Conservation (phyloP, 345 rosid genomes). For the Citrus inodora region DNA sequence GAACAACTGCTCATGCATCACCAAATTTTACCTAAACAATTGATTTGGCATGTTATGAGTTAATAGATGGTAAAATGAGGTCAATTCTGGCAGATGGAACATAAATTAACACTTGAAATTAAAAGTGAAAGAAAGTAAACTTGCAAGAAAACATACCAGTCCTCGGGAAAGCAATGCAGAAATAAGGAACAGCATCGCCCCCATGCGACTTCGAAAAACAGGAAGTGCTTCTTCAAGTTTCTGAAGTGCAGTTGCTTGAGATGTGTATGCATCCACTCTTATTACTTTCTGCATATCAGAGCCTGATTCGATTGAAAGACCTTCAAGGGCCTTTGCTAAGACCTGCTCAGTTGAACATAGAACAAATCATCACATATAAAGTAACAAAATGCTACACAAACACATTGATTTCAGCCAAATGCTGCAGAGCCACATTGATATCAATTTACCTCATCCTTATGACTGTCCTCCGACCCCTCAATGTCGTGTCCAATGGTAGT, state of each 20-base stretch:
- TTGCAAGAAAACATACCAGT: constrained; percentile 62
- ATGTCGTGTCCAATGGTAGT: constrained; percentile 21
- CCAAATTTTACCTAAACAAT: neutral
- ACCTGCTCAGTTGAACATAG: constrained; percentile 33
- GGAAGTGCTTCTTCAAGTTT: constrained; percentile 62
- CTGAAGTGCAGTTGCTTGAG: constrained; percentile 47
- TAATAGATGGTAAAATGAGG: neutral
- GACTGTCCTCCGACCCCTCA: constrained; percentile 32
- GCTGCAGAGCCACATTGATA: constrained; percentile 6
- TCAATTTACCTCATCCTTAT: constrained; percentile 55
- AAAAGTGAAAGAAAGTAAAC: neutral
- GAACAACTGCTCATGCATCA: neutral
- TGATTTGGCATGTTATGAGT: neutral
- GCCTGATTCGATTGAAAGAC: constrained; percentile 72
- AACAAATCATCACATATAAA: constrained; percentile 9
- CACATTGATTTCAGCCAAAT: constrained; percentile 1
- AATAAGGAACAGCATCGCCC: constrained; percentile 87
- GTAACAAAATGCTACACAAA: constrained; percentile 8
- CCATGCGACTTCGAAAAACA: constrained; percentile 88
- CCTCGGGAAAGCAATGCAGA: constrained; percentile 95
- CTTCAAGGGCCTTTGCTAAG: constrained; percentile 53
- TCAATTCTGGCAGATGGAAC: neutral
- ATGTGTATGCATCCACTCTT: constrained; percentile 55
- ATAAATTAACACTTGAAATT: neutral
- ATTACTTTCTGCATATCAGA: constrained; percentile 72